These are phyloP conservation scores for Coprinopsis cinerea DNA, from an alignment of 768 basidiomycete genomes.

Conservation along the genomic window DNA sequence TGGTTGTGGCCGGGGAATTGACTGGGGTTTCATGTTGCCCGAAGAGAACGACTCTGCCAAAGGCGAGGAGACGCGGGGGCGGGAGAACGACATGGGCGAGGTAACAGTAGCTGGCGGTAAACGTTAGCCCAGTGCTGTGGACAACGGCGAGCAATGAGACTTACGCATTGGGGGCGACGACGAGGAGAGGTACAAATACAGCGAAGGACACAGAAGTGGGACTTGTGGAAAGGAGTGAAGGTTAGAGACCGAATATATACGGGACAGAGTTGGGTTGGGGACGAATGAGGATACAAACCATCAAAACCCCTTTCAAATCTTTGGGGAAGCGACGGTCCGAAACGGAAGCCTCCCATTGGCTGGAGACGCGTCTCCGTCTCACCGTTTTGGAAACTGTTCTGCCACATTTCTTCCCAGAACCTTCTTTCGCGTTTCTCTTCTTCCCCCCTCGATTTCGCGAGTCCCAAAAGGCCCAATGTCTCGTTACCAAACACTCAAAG, in stretches of 20 bases:
- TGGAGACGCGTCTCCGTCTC: too few species aligned
- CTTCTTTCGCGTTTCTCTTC: too few species aligned
- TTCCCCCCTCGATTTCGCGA: too few species aligned
- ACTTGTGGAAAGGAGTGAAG: not conserved
- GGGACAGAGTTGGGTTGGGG: not conserved
- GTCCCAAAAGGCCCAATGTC: too few species aligned
- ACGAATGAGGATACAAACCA: not conserved
- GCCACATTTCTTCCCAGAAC: too few species aligned
- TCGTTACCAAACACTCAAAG: too few species aligned
- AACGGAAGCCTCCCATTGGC: too few species aligned
- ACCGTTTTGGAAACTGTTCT: too few species aligned
- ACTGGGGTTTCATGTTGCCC: conserved; percentile 9
- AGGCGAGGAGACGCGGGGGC: conserved; percentile 57
- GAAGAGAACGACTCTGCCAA: conserved; percentile 41
- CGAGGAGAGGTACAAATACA: not conserved
- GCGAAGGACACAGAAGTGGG: not conserved
- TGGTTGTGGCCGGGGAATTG: conserved; percentile 29
- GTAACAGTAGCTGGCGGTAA: conserved; percentile 33
- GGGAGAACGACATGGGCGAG: conserved; percentile 36
- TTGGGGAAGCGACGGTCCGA: not conserved
- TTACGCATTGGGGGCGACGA: conserved; percentile 9
- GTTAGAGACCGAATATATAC: not conserved
- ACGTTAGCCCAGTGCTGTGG: not conserved
- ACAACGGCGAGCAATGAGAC: not conserved
- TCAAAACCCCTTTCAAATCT: not conserved